These are phyloP conservation scores for Pleurotus pulmonarius DNA, from an alignment of 768 basidiomycete species.

Conservation along the genomic window DNA sequence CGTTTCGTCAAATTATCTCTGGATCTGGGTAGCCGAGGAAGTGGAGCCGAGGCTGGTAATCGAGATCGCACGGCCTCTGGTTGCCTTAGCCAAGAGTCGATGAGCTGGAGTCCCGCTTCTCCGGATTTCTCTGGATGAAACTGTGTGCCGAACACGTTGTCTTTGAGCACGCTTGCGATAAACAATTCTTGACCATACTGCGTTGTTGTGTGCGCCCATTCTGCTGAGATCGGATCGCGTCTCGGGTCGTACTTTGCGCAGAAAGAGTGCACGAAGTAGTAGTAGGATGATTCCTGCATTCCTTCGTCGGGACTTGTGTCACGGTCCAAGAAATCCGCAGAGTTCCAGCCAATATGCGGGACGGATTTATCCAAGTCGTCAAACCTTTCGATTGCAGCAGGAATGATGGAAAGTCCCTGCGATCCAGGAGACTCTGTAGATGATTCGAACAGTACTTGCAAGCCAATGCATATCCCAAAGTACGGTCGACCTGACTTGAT, in stretches of 20 bases:
- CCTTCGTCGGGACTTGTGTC: not conserved
- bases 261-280: conserved; percentile 98
- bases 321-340: conserved; percentile 46
- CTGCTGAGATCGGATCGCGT: conserved; percentile 48
- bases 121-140: conserved; percentile 99
- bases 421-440: conserved; percentile 72
- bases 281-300: conserved; percentile 52
- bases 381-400: conserved; percentile 77
- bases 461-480: conserved; percentile 97
- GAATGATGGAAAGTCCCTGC: conserved; percentile 81
- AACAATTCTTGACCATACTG: conserved; percentile 95
- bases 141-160: conserved; percentile 88
- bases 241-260: conserved; percentile 71
- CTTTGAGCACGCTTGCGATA: conserved; percentile 76
- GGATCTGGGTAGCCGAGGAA: conserved; percentile 35
- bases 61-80: conserved; percentile 38
- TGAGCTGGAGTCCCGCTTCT: conserved; percentile 72
- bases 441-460: conserved; percentile 91
- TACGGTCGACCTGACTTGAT: conserved; percentile 88
- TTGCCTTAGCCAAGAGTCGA: conserved; percentile 75
- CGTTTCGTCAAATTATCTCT: conserved; percentile 83
- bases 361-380: conserved; percentile 74
- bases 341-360: conserved; percentile 98
- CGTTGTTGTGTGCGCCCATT: conserved; percentile 83
- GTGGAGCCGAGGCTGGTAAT: conserved; percentile 26